phyloP scores from a whole-genome alignment of 192 early-diverging fungal species.

The Dispira simplex region DNA sequence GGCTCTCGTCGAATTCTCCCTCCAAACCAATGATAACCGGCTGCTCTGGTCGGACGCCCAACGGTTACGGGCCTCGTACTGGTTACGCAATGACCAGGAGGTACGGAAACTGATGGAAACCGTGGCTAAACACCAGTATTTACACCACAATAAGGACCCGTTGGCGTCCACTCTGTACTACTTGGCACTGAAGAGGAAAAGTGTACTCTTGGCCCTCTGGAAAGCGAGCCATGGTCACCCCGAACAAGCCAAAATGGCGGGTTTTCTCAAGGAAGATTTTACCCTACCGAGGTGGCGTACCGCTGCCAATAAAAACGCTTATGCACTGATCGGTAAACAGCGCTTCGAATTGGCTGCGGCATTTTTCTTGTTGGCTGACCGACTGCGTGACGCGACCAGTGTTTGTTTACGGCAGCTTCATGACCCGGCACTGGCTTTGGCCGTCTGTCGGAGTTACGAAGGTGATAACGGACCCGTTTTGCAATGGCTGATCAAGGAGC shows the following conservation, averaged over 20 bases:
- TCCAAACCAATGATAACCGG: conserved; percentile 30
- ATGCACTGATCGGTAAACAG: conserved; percentile 88
- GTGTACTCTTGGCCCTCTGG: conserved; percentile 83
- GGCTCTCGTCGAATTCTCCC: conserved; percentile 19
- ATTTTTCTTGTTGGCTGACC: conserved; percentile 86
- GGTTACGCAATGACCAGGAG: conserved; percentile 60
- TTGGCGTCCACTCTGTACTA: conserved; percentile 78
- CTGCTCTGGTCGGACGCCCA: conserved; percentile 71
- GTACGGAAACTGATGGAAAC: conserved; percentile 60
- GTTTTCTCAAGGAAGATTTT: conserved; percentile 89
- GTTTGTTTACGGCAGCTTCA: conserved; percentile 84
- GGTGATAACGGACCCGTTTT: conserved; percentile 40
- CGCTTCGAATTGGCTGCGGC: conserved; percentile 86
- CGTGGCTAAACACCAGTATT: conserved; percentile 83
- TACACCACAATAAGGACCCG: conserved; percentile 60
- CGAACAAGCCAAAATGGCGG: conserved; percentile 77
- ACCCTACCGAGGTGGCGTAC: conserved; percentile 75
- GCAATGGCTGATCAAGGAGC: conserved; percentile 19
- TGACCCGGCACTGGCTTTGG: conserved; percentile 84
- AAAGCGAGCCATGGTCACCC: conserved; percentile 63
- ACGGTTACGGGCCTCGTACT: conserved; percentile 68
- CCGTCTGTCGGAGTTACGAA: conserved; percentile 82
- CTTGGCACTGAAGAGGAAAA: conserved; percentile 78
- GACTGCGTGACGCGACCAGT: conserved; percentile 78
- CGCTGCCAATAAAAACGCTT: conserved; percentile 96